Percentiles rank a stretch among this genome's conserved stretches.
These are phyloP conservation scores for Globisporangium heterothallicum DNA, from an alignment of 352 stramenopile genomes.

Conservation along the genomic window DNA sequence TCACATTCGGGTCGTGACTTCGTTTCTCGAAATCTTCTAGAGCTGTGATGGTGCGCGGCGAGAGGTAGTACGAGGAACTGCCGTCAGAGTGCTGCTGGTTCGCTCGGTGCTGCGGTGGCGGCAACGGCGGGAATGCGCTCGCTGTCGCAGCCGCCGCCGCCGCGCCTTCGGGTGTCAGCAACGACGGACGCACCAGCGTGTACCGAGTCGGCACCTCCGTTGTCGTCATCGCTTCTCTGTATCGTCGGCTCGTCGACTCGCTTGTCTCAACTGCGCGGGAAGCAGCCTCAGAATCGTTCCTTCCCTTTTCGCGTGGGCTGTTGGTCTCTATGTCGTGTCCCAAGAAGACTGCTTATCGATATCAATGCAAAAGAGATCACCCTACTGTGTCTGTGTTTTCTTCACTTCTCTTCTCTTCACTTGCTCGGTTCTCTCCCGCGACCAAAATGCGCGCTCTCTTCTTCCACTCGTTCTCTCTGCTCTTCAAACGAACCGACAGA, in stretches of 20 bases:
- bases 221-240: constrained; percentile 6
- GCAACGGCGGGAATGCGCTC: constrained; percentile 21
- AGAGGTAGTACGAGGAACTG: constrained; percentile 15
- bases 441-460: too few relatives aligned
- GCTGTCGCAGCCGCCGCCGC: constrained; percentile 1
- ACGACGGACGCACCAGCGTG: constrained; percentile 11
- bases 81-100: constrained; percentile 7
- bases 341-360: too few relatives aligned
- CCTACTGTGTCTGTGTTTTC: too few relatives aligned
- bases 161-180: constrained; percentile 8
- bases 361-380: too few relatives aligned
- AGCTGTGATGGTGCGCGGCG: constrained; percentile 22
- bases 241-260: not conserved
- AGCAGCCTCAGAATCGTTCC: too few relatives aligned
- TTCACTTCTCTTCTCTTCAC: too few relatives aligned
- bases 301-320: too few relatives aligned
- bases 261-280: too few relatives aligned
- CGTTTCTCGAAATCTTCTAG: constrained; percentile 22
- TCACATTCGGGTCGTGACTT: constrained; percentile 25
- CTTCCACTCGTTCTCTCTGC: too few relatives aligned
- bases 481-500: too few relatives aligned
- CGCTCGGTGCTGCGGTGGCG: constrained; percentile 8
- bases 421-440: too few relatives aligned
- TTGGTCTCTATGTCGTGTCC: too few relatives aligned
- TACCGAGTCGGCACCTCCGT: constrained; percentile 10